These are phyloP conservation scores for Cladosporium oxysporum DNA, from an alignment of 2,329 filamentous ascomycete genomes.

Conservation along the genomic window DNA sequence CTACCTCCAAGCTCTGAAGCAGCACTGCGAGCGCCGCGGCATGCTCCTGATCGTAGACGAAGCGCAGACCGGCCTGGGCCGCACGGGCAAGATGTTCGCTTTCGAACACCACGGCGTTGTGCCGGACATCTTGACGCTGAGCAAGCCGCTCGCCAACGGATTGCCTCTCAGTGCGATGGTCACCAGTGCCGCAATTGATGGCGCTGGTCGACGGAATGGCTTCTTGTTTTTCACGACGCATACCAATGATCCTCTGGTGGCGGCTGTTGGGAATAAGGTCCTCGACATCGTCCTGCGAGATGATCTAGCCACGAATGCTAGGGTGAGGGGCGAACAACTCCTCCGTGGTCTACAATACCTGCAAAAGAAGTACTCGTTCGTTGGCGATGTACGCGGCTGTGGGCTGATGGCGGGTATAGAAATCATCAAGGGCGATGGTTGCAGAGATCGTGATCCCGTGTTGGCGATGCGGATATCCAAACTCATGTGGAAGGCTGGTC, in stretches of 20 bases:
- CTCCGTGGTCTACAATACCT: constrained; percentile 28
- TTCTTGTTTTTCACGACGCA: constrained; percentile 38
- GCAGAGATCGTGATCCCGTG: background rate
- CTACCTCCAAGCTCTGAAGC: constrained; percentile 59
- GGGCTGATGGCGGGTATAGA: constrained; percentile 37
- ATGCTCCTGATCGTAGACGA: constrained; percentile 64
- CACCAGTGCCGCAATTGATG: constrained; percentile 30
- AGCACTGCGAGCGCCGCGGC: constrained; percentile 55
- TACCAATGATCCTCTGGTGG: constrained; percentile 35
- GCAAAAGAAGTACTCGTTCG: constrained; percentile 32
- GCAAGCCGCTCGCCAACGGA: constrained; percentile 36
- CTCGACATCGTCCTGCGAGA: constrained; percentile 37
- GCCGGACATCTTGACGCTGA: constrained; percentile 51
- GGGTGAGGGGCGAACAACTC: constrained; percentile 28
- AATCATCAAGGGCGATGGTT: constrained; percentile 25
- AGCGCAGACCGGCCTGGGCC: constrained; percentile 60
- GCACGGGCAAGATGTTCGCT: constrained; percentile 61
- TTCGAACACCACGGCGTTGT: constrained; percentile 55
- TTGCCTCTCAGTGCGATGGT: constrained; percentile 34
- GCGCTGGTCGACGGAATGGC: constrained; percentile 25
- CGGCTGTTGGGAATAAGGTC: constrained; percentile 35
- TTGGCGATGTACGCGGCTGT: constrained; percentile 36
- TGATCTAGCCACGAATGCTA: constrained; percentile 27
- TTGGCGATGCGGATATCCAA: background rate
- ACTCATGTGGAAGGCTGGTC: background rate